Evolutionary conservation across 257 asterid genomes (phyloP).

Genomic region (Thymus quinquecostatus): DNA sequence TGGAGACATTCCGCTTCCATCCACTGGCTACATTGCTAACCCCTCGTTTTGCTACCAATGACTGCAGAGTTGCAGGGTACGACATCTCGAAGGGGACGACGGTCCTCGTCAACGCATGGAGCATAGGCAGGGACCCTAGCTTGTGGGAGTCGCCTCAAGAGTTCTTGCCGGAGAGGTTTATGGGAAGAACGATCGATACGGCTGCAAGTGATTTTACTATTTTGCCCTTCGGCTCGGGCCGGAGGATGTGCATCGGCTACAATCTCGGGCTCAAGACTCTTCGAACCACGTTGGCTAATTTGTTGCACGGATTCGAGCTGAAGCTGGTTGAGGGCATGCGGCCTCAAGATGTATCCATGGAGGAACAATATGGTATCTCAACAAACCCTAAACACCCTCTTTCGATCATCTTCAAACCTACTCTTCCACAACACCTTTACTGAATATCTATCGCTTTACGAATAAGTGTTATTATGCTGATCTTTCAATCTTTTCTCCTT

Average conservation of each 20-base stretch:
- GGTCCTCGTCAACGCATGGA: conserved; percentile 32
- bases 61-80: conserved; percentile 1
- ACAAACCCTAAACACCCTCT: neutral
- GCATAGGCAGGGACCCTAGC: conserved; percentile 37
- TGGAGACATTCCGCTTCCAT: neutral
- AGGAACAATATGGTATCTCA: neutral
- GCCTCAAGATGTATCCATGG: neutral
- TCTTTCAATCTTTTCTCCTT: no score
- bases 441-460: neutral
- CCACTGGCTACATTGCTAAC: neutral
- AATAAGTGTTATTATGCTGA: no score
- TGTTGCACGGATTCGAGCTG: neutral
- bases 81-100: conserved; percentile 36
- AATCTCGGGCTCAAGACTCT: neutral
- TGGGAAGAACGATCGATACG: conserved; percentile 30
- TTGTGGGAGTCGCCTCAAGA: neutral
- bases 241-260: conserved; percentile 35
- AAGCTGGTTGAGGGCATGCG: neutral
- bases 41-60: neutral
- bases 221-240: conserved; percentile 41
- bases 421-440: conserved; percentile 8
- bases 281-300: no score
- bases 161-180: conserved; percentile 37
- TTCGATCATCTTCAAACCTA: neutral
- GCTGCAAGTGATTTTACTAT: conserved; percentile 27